Base-by-base conservation (phyloP, 306 rosid genomes). In the Begonia loranthoides region DNA sequence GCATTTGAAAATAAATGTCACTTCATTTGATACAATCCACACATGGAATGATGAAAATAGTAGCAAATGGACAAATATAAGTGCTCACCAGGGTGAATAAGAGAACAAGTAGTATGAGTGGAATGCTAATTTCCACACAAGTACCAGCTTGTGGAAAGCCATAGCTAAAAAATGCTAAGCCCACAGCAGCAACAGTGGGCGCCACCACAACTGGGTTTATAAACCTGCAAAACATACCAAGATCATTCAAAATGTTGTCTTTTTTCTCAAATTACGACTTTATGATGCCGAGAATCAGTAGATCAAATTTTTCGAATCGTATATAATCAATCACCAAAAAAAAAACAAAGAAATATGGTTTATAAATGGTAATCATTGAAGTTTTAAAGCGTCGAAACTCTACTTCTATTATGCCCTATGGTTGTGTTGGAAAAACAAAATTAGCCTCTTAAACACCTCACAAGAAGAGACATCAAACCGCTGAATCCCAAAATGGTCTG, bases 131-230 rank as follows among this genome's bases (percentile, higher is more conserved):
- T 79, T 90, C 97, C 57, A 81, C 52, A 67, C 97, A 90, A 66
- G 78, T 72, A 36, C 94, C 95, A 46, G 95, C 95, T 68, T 85
- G 95, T 21, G 90, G 94, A 74, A 89, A 85, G 15, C 97, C 97
- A 40, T 77, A 89, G 79, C 97, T 82, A 56, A 89, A 89, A 75
- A 89, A 89, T 15, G 97, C 95, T 69, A 89, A 80, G 56, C 97
- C 95, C 50, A 85, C 78, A 2, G 95, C 95, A 36, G 95, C 94
- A 68, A 90, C 87, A 50, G 97, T 82, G 50, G 97, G 97, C 36
- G 97, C 97, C 66, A 90, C 87, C 64, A 90, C 95, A 51, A 85
- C 58, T 41, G 97, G 97, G 68, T 85, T 81, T 83, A 81, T 76
- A 60, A 88, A 54, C 76, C 96, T 88, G 67, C 70, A 75, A 75